Conservation (phyloP, 352 stramenopile genomes). For the Globisporangium cylindrosporum region DNA sequence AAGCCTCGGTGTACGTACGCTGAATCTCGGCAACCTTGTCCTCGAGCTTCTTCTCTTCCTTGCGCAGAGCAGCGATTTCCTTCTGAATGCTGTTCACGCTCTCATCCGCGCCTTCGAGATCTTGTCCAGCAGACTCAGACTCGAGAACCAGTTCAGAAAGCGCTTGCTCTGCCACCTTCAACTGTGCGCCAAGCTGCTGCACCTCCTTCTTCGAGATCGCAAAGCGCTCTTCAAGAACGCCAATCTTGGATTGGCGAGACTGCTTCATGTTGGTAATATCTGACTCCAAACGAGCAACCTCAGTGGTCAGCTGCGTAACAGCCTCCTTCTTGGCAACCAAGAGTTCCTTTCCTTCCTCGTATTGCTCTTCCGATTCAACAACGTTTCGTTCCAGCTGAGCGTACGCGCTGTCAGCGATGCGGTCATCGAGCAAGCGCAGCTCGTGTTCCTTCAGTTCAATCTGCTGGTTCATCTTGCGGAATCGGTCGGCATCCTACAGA, state of each 20-base stretch:
- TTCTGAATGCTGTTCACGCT: conserved; percentile 49
- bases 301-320: conserved; percentile 74
- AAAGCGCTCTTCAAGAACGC: conserved; percentile 71
- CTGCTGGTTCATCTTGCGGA: conserved; percentile 69
- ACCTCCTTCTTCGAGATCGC: conserved; percentile 73
- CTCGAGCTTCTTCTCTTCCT: conserved; percentile 70
- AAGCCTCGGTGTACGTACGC: conserved; percentile 53
- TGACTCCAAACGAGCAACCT: conserved; percentile 65
- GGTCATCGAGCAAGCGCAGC: conserved; percentile 68
- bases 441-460: conserved; percentile 86
- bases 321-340: conserved; percentile 59
- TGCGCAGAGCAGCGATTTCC: conserved; percentile 53
- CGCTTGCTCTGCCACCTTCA: conserved; percentile 67
- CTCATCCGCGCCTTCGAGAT: conserved; percentile 60
- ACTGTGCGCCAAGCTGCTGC: conserved; percentile 50
- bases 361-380: conserved; percentile 61
- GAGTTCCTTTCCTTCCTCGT: conserved; percentile 61
- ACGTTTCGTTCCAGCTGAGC: conserved; percentile 79
- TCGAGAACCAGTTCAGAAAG: conserved; percentile 74
- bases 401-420: conserved; percentile 76
- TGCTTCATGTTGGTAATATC: conserved; percentile 85
- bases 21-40: conserved; percentile 67
- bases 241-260: conserved; percentile 79
- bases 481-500: conserved; percentile 59
- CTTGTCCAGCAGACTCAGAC: conserved; percentile 64